Percentiles rank a stretch among this genome's conserved stretches.
Conservation (phyloP, 2,329 filamentous ascomycete species). For the Hymenoscyphus infarciens region DNA sequence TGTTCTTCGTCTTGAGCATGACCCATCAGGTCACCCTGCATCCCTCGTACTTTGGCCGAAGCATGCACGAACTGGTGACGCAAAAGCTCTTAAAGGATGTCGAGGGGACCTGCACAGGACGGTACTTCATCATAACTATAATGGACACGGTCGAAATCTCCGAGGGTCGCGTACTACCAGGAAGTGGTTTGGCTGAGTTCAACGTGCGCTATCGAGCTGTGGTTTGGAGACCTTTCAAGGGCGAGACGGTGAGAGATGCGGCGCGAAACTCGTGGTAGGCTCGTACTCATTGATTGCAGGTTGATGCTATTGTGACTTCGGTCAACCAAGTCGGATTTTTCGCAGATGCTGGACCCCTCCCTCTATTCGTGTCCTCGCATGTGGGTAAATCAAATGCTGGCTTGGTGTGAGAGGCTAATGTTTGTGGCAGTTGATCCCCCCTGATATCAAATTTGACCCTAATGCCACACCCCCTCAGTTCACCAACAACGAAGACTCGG, state of each 20-base stretch:
- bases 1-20: slow-evolving; percentile 99
- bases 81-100: slow-evolving; percentile 88
- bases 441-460: slow-evolving; percentile 88
- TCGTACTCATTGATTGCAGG: slow-evolving; percentile 48
- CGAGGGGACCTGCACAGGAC: slow-evolving; percentile 90
- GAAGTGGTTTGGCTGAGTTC: slow-evolving; percentile 89
- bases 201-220: slow-evolving; percentile 93
- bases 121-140: slow-evolving; percentile 96
- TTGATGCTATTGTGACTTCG: slow-evolving; percentile 89
- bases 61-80: slow-evolving; percentile 88
- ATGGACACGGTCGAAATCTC: slow-evolving; percentile 96
- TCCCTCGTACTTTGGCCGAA: slow-evolving; percentile 92
- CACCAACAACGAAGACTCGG: slow-evolving; percentile 89
- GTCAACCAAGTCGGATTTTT: slow-evolving; percentile 94
- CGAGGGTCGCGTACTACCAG: slow-evolving; percentile 86
- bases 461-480: slow-evolving; percentile 96
- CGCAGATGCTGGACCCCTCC: slow-evolving; percentile 73
- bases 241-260: slow-evolving; percentile 74
- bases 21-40: slow-evolving; percentile 93
- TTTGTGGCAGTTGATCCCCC: slow-evolving; percentile 71
- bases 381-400: slow-evolving; percentile 22
- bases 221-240: slow-evolving; percentile 96
- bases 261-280: neutral
- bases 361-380: slow-evolving; percentile 66
- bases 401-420: slow-evolving; percentile 5